Evolutionary conservation across 2,329 filamentous ascomycete species (phyloP), one percentile per base, ranked within the genome.

Genomic region (Cladosporium oxysporum): DNA sequence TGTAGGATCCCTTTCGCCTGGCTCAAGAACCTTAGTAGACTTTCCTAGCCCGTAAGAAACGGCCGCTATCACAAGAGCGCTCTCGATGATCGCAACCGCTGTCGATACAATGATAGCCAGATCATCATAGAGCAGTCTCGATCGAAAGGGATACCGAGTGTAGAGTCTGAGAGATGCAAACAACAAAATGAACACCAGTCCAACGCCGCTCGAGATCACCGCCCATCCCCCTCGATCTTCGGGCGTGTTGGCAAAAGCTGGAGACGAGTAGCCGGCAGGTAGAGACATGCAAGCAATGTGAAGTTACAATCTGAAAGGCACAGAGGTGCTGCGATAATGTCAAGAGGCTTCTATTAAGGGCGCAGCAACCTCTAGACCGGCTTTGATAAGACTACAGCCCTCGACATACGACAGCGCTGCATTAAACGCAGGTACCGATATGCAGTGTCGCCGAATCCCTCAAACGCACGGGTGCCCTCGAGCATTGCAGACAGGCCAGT

Each of bases 21-120:
- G 2, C 8, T 37, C 37, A 41, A 64, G 11, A 21, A 64, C 18
- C 12, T 8, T 37, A 5, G 35, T 29, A 8, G 62, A 35, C 21
- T 52, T 64, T 5, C 62, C 62, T n/a, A 64, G 53, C 14, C 62
- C 62, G 28, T 58, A 29, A 21, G 53, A 58, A 58, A 50, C 55
- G 6, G 62, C 62, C 8, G 33, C 57, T n/a, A 64, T 58, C 12
- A 64, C 26, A 29, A 58, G 41, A 35, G 28, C 21, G 28, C 53
- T 50, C 16, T 64, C 55, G 6, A 59, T 29, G n/a, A 64, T 29
- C 16, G 53, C 47, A 28, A 49, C 50, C 31, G 26, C 55, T 26
- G 55, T 37, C n/a, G 55, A 58, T 21, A 58, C 16, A 21, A 58
- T 58, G 44, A 58, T 50, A 12, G 28, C 33, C 7, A 35, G 5